These are phyloP conservation scores for Pascua guehoae DNA, from an alignment of 1,284 basidiomycete genomes.

Conservation along the genomic window DNA sequence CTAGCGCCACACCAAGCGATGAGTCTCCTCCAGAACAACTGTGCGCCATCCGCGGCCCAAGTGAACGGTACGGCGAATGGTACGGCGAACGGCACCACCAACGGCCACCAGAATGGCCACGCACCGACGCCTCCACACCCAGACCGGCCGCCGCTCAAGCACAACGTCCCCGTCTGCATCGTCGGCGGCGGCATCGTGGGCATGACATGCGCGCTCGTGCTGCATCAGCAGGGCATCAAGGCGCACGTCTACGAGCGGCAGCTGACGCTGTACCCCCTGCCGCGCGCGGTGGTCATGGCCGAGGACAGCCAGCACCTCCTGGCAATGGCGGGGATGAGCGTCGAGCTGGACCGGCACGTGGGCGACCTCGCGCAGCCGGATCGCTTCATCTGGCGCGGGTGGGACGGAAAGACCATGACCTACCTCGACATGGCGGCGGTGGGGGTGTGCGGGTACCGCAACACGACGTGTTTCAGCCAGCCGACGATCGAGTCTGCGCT, in stretches of 20 bases:
- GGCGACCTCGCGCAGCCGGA: no score
- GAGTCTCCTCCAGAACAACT: no score
- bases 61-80: no score
- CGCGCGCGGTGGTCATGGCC: conserved; percentile 21
- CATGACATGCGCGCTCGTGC: conserved; percentile 11
- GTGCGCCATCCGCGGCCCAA: no score
- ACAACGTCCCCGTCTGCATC: conserved; percentile 1
- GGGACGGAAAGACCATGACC: conserved; percentile 11
- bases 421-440: conserved; percentile 9
- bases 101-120: no score
- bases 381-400: neutral
- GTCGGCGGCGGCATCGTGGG: conserved; percentile 13
- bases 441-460: conserved; percentile 18
- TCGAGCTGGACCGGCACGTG: no score
- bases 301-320: conserved; percentile 19
- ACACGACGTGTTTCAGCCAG: conserved; percentile 9
- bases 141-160: no score
- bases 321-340: conserved; percentile 6
- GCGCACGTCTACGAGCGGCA: conserved; percentile 23
- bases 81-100: no score
- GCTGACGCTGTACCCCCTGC: conserved; percentile 21
- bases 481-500: neutral
- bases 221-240: conserved; percentile 14
- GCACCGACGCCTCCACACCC: no score
- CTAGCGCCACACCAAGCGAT: no score